phyloP scores from a whole-genome alignment of 345 rosid genomes.

The Erysimum cheiranthoides region DNA sequence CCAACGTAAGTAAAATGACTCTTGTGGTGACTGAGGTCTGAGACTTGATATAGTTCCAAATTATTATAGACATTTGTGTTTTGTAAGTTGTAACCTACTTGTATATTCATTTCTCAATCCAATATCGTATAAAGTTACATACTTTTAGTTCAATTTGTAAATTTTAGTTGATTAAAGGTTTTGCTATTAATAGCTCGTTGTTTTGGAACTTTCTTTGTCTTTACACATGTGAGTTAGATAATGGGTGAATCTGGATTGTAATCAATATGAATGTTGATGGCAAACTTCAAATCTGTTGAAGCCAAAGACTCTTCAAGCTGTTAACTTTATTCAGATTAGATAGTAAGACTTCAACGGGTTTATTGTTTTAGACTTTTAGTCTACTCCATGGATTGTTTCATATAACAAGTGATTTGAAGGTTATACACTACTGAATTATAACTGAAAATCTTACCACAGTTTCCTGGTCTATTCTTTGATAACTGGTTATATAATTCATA shows the following conservation, averaged over 20 bases:
- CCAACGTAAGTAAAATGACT: not conserved
- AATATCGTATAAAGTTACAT: not conserved
- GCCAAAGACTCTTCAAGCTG: not conserved
- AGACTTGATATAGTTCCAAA: not conserved
- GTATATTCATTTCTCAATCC: not conserved
- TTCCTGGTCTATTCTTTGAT: not conserved
- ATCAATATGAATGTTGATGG: not conserved
- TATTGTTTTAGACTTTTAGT: not conserved
- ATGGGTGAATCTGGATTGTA: not conserved
- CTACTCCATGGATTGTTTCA: not conserved
- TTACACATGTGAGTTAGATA: conserved; percentile 1
- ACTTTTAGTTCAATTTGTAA: not conserved
- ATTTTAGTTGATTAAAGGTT: not conserved
- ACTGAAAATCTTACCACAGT: not conserved
- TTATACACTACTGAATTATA: not conserved
- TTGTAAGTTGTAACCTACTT: not conserved
- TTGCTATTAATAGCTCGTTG: not conserved
- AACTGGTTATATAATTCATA: not conserved
- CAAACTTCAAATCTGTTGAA: not conserved
- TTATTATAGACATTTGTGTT: not conserved
- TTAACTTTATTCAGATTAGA: conserved; percentile 2
- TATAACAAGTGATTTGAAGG: not conserved
- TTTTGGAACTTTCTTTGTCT: not conserved
- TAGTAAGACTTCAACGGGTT: not conserved
- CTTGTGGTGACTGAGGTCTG: conserved; percentile 6